Base-by-base conservation (phyloP, 495 filamentous ascomycete genomes). In the Aspergillus biplanus region DNA sequence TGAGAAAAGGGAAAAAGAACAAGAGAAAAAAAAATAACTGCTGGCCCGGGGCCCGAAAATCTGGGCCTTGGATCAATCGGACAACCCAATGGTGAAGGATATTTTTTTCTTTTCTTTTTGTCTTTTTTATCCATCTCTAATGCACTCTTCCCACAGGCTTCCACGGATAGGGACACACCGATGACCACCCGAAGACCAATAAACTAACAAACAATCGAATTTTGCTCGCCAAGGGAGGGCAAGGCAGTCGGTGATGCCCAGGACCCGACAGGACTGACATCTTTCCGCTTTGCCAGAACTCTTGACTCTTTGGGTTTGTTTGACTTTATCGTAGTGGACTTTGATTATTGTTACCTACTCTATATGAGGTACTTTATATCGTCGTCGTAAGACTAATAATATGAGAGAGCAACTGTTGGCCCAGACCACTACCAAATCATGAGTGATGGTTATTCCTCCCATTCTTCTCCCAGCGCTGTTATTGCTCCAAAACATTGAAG, bases 221-320 rank as follows among this genome's bases (percentile, higher is more conserved):
- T 63, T 57, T 62, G 57, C 52, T 39, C 52, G 52, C 37, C 59
- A 62, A 63, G 56, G 15, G 35, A 63, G 44, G 34, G 18, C 56
- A 52, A 11, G 5, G 47, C 57, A 55, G 61, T 61, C 65, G 52
- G 61, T 61, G 57, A 63, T 67, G 61, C 58, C 48, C 58, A 56
- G 59, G 55, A 58, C 55, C 52, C n/a, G 50, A 59, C 16, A 33
- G 15, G 47, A 58, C 27, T 37, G 35, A 46, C 35, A 33, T 50
- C 31, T 56, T 27, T 27, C 21, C 21, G 44, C 53, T 46, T 56
- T 49, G 60, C 32, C 1, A 27, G 21, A 27, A 27, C 21, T 27
- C 21, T 27, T 27, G 21, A 27, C 21, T 27, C 21, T 27, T 27
- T 27, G 21, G 21, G 21, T 27, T 27, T 27, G 21, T 27, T 27